Evolutionary conservation across 495 filamentous ascomycete genomes (phyloP).

Genomic region (Penicillium flavigenum): DNA sequence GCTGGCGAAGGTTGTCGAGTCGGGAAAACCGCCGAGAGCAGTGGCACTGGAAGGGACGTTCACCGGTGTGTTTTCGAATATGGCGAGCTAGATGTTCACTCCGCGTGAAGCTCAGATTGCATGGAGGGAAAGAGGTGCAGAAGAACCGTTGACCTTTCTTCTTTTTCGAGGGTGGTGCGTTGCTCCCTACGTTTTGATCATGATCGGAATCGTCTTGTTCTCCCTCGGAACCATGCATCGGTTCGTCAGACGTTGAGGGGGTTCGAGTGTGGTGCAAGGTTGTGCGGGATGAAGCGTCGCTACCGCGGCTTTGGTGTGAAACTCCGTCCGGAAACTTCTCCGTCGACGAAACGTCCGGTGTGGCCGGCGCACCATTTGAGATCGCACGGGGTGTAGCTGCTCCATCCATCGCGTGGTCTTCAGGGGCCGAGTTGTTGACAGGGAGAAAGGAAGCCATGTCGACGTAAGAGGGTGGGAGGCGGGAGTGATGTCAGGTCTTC

Average conservation of each 20-base stretch:
- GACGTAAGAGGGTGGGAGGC: constrained; percentile 30
- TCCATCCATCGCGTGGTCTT: constrained; percentile 52
- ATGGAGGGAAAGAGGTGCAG: constrained; percentile 95
- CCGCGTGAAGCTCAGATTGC: constrained; percentile 90
- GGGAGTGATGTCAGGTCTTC: constrained; percentile 48
- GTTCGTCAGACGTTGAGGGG: constrained; percentile 63
- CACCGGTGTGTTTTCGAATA: constrained; percentile 96
- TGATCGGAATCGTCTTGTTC: constrained; percentile 74
- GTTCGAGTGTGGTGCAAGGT: constrained; percentile 24
- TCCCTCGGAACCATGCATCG: constrained; percentile 74
- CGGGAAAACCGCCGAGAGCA: constrained; percentile 94
- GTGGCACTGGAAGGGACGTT: constrained; percentile 96
- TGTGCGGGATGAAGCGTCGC: constrained; percentile 16
- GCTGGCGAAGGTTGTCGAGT: constrained; percentile 92
- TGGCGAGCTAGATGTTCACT: constrained; percentile 95
- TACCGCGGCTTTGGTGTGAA: constrained; percentile 16
- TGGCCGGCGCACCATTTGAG: constrained; percentile 37
- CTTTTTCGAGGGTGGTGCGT: constrained; percentile 72
- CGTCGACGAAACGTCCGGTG: constrained; percentile 33
- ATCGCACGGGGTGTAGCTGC: constrained; percentile 62
- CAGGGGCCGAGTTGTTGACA: constrained; percentile 70
- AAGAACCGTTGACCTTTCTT: constrained; percentile 97
- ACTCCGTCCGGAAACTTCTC: constrained; percentile 19
- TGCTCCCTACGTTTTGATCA: constrained; percentile 65
- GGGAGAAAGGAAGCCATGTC: constrained; percentile 67